Percentiles rank a stretch among this genome's conserved stretches.
phyloP scores from a whole-genome alignment of 106 monocot genomes.

The Acorus gramineus region DNA sequence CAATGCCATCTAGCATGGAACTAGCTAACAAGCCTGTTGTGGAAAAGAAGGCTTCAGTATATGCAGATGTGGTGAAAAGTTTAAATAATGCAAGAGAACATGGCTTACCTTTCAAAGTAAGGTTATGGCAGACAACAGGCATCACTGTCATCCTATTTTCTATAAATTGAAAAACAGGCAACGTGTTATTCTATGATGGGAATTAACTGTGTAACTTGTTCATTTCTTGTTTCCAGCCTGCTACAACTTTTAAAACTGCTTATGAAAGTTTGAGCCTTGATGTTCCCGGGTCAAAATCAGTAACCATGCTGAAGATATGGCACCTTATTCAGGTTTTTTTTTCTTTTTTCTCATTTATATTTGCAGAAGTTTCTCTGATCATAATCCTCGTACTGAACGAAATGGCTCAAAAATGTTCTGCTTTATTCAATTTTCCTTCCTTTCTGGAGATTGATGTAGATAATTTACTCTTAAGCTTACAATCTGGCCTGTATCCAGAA shows the following conservation, averaged over 20 bases:
- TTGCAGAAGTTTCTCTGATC: not conserved
- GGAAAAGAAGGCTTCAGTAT: slow-evolving; percentile 82
- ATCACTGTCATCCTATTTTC: not conserved
- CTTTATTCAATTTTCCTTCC: not conserved
- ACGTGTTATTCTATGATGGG: not conserved
- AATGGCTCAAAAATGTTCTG: not conserved
- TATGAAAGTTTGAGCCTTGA: slow-evolving; percentile 60
- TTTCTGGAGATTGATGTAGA: not conserved
- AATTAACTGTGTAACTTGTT: not conserved
- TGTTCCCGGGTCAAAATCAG: slow-evolving; percentile 53
- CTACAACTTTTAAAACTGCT: slow-evolving; percentile 65
- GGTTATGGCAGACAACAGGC: not conserved
- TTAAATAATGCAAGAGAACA: slow-evolving; percentile 76
- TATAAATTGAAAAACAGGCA: not conserved
- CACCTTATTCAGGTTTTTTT: slow-evolving; percentile 75
- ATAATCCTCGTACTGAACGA: no score
- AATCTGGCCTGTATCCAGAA: slow-evolving; percentile 27
- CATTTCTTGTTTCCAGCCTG: slow-evolving; percentile 33
- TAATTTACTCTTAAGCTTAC: not conserved
- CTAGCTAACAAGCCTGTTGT: slow-evolving; percentile 37
- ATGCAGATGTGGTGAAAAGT: slow-evolving; percentile 65
- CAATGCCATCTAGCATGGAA: slow-evolving; percentile 30
- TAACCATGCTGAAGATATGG: slow-evolving; percentile 97
- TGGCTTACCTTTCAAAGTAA: slow-evolving; percentile 79
- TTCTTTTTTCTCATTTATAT: not conserved